Base-by-base conservation (phyloP, 2,329 filamentous ascomycete species). In the Didymella pomorum region DNA sequence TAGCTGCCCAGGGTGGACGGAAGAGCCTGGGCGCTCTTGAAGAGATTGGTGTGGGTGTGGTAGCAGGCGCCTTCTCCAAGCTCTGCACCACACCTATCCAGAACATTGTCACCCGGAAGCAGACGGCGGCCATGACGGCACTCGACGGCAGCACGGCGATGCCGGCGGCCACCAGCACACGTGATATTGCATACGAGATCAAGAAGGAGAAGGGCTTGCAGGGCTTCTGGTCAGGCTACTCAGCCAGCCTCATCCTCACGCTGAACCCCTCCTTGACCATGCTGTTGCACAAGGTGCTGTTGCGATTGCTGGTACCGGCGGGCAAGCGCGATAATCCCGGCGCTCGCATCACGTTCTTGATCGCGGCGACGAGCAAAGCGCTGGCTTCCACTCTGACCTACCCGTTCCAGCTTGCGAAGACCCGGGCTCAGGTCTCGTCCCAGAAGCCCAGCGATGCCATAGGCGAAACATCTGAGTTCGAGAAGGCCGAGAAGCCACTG, bases 221-320 rank as follows among this genome's bases (percentile, higher is more conserved):
- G 43, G 92, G 92, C 2, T 89, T 97, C 68, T 97, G 93, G 93
- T 89, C 92, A 0, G 93, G 93, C 0, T 96, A 96, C 75, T 91
- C 90, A 20, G 92, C 92, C 2, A 89, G 86, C 21, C 76, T 96
- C 57, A 83, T 97, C 37, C 79, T 96, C 49, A 93, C 93, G 0
- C 81, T 96, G 26, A 97, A 97, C 69, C 93, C 93, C 1, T 89
- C 89, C 64, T 84, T 97, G 63, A 96, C 93, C 0, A 93, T 97
- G 73, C 88, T 94, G 66, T 80, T 96, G 28, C 91, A 96, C 70
- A 88, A 92, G 66, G 79, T 88, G 8, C 79, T 95, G 20, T 88
- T 89, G 64, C 83, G 85, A 51, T 72, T 81, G 1, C 72, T 90
- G 2, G 80, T 92, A 1, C 81, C 83, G 3, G 78, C 80, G 8